Evolutionary conservation across 1,139 yeast genomes (phyloP).

Genomic region (Kluyveromyces sp.): DNA sequence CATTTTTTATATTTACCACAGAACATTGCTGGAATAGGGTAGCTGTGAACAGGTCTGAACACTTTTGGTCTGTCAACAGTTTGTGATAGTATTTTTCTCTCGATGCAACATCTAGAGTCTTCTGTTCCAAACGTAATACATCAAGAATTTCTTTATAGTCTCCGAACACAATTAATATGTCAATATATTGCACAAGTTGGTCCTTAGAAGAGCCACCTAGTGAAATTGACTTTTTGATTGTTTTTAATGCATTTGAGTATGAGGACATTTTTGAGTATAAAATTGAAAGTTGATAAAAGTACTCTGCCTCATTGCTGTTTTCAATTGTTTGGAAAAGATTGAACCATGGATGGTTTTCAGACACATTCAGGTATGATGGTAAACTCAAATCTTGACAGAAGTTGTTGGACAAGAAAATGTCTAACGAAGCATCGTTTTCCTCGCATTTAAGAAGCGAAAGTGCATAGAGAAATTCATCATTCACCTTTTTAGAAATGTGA

Average conservation of each 20-base stretch:
- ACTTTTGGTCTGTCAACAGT: constrained; percentile 20
- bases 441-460: constrained; percentile 22
- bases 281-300: constrained; percentile 17
- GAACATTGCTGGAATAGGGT: constrained; percentile 19
- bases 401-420: constrained; percentile 13
- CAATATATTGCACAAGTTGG: constrained; percentile 24
- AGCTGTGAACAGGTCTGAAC: constrained; percentile 18
- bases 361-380: constrained; percentile 16
- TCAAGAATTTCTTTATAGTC: constrained; percentile 26
- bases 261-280: constrained; percentile 15
- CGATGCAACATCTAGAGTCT: constrained; percentile 13
- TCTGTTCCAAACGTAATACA: constrained; percentile 24
- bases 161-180: constrained; percentile 20
- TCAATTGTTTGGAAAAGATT: constrained; percentile 16
- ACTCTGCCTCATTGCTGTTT: constrained; percentile 12
- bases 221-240: constrained; percentile 25
- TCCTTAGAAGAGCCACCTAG: constrained; percentile 14
- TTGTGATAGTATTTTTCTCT: constrained; percentile 20
- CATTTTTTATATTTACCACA: constrained; percentile 1
- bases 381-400: constrained; percentile 14
- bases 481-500: constrained; percentile 14
- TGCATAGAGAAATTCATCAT: constrained; percentile 24
- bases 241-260: constrained; percentile 19
- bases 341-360: constrained; percentile 17
- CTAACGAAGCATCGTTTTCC: constrained; percentile 12